A percentile compares a stretch with the other conserved stretches of the same genome.
phyloP scores from a whole-genome alignment of 345 rosid species.

The Eucalyptus urophylla region DNA sequence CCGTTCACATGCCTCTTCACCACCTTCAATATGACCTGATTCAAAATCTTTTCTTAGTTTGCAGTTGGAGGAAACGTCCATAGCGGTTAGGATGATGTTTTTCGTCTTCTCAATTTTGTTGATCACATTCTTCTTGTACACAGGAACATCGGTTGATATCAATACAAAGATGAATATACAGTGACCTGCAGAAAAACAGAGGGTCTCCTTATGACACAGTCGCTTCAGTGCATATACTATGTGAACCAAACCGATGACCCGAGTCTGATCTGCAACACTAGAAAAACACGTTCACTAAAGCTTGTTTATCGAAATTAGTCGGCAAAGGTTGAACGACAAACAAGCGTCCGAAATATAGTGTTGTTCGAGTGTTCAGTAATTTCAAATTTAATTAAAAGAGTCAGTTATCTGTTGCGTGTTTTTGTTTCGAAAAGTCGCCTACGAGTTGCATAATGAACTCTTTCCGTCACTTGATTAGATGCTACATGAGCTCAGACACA shows the following conservation, averaged over 20 bases:
- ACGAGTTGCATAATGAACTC: no score
- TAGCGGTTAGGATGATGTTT: background rate
- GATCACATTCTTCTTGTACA: background rate
- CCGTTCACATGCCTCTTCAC: constrained; percentile 17
- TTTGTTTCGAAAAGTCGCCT: fast-evolving
- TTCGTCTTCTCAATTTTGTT: background rate
- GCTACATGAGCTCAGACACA: no score
- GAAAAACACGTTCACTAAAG: background rate
- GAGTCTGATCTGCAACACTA: background rate
- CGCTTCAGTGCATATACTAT: background rate
- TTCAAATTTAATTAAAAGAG: no score
- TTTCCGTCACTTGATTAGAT: no score
- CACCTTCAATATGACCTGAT: constrained; percentile 1
- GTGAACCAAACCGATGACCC: background rate
- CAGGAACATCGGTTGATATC: background rate
- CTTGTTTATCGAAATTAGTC: no score
- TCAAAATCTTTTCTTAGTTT: background rate
- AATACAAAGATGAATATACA: background rate
- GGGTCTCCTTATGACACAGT: background rate
- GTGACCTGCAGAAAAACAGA: background rate
- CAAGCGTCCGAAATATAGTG: no score
- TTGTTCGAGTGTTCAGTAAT: no score
- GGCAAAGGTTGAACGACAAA: no score
- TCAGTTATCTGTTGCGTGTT: no score
- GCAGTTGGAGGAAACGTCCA: background rate